Evolutionary conservation across 768 basidiomycete genomes (phyloP), one percentile per base, ranked within the genome.

Genomic region (Boletus coccyginus): DNA sequence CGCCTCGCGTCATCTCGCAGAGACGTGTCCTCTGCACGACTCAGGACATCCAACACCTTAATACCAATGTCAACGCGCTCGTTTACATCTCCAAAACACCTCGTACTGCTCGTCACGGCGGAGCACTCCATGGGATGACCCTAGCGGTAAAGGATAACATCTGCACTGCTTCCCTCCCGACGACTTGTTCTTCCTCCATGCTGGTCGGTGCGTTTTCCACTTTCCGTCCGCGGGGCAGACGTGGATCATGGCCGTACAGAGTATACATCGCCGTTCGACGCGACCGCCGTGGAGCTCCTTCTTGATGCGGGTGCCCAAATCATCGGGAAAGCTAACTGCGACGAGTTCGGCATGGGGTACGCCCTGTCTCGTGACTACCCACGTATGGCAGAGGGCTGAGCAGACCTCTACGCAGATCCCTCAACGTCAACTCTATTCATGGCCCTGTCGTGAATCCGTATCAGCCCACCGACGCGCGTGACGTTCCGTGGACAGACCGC

Each of bases 291-390:
- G 0, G 57, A 73, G 5, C 72, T 86, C 11, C 72, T 98, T 3
- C 76, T 78, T 1, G 58, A 75, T 1, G 64, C 64, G 0, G 94
- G 93, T 0, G 93, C 87, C 0, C 71, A 82, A 17, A 79, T 98
- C 12, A 66, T 89, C 2, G 96, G 94, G 1, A 97, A 97, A 73
- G 87, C 94, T 1, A 95, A 96, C 67, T 92, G 93, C 70, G 96
- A 99, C 68, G 95, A 98, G 72, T 98, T 98, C 72, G 96, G 96
- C 1, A 98, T 98, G 96, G 96, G 96, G 88, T 94, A 55, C 19
- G 85, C 72, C 40, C 33, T 10, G 5, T 33, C 52, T 21, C 53
- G 35, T 32, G 45, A 12, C 39, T 7, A 41, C 35, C 36, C 5
- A 14, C 12, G 5, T 16, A 43, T 41, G 36, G 19, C 21, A 7